Percentiles rank a stretch among this genome's conserved stretches.
These are phyloP conservation scores for Primulina tabacum DNA, from an alignment of 257 asterid genomes.

Conservation along the genomic window DNA sequence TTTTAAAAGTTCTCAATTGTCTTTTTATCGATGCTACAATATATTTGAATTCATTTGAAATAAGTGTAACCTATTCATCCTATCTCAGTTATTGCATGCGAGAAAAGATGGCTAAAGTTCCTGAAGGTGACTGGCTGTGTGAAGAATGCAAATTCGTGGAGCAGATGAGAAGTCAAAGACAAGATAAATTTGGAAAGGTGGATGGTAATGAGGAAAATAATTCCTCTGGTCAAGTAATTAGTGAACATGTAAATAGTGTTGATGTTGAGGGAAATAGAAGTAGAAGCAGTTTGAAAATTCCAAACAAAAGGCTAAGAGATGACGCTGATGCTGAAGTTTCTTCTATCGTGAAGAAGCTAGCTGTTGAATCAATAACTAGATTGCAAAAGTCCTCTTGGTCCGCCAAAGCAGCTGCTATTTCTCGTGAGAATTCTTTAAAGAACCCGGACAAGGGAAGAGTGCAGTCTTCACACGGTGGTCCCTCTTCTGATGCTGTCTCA, in stretches of 20 bases:
- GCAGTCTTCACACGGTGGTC: slow-evolving; percentile 34
- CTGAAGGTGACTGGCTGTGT: slow-evolving; percentile 89
- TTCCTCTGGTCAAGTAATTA: slow-evolving; percentile 44
- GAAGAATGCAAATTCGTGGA: slow-evolving; percentile 71
- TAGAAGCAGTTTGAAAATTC: slow-evolving; percentile 38
- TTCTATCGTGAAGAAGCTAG: slow-evolving; percentile 55
- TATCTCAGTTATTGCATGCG: slow-evolving; percentile 89
- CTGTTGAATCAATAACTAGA: slow-evolving; percentile 45
- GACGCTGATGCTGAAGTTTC: slow-evolving; percentile 74
- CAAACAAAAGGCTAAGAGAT: slow-evolving; percentile 62
- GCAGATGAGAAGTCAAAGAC: slow-evolving; percentile 42
- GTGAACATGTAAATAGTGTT: slow-evolving; percentile 41
- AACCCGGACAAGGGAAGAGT: slow-evolving; percentile 52
- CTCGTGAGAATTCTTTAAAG: slow-evolving; percentile 62
- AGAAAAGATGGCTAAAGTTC: slow-evolving; percentile 58
- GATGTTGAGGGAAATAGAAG: slow-evolving; percentile 43
- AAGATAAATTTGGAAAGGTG: slow-evolving; percentile 38
- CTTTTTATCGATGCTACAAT: not conserved
- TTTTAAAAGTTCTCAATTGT: slow-evolving; percentile 13
- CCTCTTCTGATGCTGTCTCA: slow-evolving; percentile 37
- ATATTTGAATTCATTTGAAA: slow-evolving; percentile 18
- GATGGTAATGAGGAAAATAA: slow-evolving; percentile 49
- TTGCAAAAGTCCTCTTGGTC: slow-evolving; percentile 48
- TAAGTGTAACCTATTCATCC: slow-evolving; percentile 20
- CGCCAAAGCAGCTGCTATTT: slow-evolving; percentile 40